phyloP scores from a whole-genome alignment of 768 basidiomycete species.

The Boletus subcaerulescens region DNA sequence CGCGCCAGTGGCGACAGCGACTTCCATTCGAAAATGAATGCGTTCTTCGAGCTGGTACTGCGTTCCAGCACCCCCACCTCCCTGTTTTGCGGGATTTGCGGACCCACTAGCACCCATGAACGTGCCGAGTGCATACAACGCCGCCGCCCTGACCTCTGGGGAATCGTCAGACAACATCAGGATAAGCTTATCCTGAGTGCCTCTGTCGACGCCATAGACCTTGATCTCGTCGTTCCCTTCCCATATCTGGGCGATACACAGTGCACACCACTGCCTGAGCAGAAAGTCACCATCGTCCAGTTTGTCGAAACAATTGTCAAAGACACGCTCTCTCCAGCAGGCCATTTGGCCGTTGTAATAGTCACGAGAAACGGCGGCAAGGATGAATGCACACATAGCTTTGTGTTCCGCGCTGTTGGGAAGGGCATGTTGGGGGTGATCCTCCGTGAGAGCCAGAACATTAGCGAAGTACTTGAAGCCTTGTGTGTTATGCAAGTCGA shows the following conservation, averaged over 20 bases:
- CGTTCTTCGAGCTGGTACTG: slow-evolving; percentile 72
- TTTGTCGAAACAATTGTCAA: slow-evolving; percentile 82
- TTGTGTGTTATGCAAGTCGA: slow-evolving; percentile 77
- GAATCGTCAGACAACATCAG: slow-evolving; percentile 79
- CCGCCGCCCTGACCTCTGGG: slow-evolving; percentile 90
- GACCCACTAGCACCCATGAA: slow-evolving; percentile 90
- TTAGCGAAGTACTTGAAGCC: slow-evolving; percentile 86
- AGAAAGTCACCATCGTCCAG: slow-evolving; percentile 90
- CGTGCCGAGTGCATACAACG: slow-evolving; percentile 87
- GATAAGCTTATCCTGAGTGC: slow-evolving; percentile 81
- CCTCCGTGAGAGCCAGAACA: slow-evolving; percentile 67
- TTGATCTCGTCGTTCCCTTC: slow-evolving; percentile 89
- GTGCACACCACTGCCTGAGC: slow-evolving; percentile 88
- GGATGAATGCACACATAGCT: slow-evolving; percentile 98
- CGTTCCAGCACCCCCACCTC: slow-evolving; percentile 84
- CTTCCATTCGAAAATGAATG: slow-evolving; percentile 85
- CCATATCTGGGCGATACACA: slow-evolving; percentile 96
- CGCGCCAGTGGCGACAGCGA: slow-evolving; percentile 86
- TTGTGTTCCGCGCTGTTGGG: slow-evolving; percentile 95
- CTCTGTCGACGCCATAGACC: slow-evolving; percentile 72
- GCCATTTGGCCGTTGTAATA: slow-evolving; percentile 84
- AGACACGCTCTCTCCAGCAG: slow-evolving; percentile 76
- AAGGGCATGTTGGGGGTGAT: slow-evolving; percentile 52
- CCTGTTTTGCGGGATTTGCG: slow-evolving; percentile 57
- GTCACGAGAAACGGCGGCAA: slow-evolving; percentile 86